Evolutionary conservation across 306 rosid genomes (phyloP), one percentile per base, ranked within the genome.

Genomic region (Malus sieversii): DNA sequence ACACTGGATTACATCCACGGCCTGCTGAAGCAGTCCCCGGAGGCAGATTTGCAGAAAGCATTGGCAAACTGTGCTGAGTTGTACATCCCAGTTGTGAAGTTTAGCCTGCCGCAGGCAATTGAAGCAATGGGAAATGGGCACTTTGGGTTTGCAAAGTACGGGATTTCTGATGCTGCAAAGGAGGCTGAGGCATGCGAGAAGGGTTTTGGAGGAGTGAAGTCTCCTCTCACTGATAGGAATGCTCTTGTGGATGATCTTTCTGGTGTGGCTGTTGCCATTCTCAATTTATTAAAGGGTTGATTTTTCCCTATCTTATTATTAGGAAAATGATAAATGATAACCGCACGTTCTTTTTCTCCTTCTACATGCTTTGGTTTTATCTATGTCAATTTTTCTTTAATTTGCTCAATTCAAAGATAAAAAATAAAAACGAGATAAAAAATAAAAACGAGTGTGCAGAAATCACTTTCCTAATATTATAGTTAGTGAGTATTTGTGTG

Each of bases 41-140:
- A 77, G 5, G 33, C 46, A 71, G 22, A 60, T 3, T 9, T 87
- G 64, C 91, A 93, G 83, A 87, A 84, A 51, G 77, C 87, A 20
- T 66, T 93, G 79, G 96, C 98, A 10, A 80, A 82, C 81, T 93
- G 96, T 66, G 98, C 96, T 20, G 94, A 93, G 73, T 71, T 90
- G 51, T 93, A 88, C 68, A 90, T 93, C 15, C 98, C 93, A 4
- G 81, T 87, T 12, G 98, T 93, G 73, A 93, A 84, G 57, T 93
- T 83, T 68, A 93, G 75, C 78, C 84, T 93, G 1, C 96, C 98
- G 8, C 95, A 93, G 68, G 94, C 96, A 3, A 89, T 90, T 77
- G 91, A 93, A 53, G 95, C 96, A 4, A 71, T 93, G 68, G 70
- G 3, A 7, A 85, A 83, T 52, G 90, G 90, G 44, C 68, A 82